phyloP scores from a whole-genome alignment of 2,329 filamentous ascomycete genomes.

The Aplosporella prunicola region DNA sequence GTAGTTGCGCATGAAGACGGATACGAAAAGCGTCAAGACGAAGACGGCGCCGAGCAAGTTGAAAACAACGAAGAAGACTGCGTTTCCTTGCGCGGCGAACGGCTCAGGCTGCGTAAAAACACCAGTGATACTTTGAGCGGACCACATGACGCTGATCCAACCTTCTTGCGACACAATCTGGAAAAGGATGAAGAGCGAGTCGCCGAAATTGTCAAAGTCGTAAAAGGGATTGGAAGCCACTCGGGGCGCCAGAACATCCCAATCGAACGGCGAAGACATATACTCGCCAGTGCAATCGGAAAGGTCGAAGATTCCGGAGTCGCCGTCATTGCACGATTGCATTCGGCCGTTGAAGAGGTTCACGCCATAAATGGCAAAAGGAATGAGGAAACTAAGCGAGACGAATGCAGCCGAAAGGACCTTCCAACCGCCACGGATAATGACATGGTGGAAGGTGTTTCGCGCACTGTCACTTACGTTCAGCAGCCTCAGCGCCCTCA shows the following conservation, averaged over 20 bases:
- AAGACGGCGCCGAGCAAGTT: slow-evolving; percentile 95
- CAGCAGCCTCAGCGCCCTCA: slow-evolving; percentile 79
- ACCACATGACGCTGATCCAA: slow-evolving; percentile 89
- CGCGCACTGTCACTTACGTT: slow-evolving; percentile 95
- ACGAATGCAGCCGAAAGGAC: slow-evolving; percentile 88
- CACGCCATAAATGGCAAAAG: slow-evolving; percentile 91
- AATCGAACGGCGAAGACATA: slow-evolving; percentile 65
- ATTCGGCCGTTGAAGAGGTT: slow-evolving; percentile 86
- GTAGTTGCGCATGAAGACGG: slow-evolving; percentile 99
- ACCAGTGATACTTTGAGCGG: slow-evolving; percentile 72
- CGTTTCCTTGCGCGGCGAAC: slow-evolving; percentile 69
- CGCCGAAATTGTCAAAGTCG: slow-evolving; percentile 91
- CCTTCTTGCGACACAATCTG: slow-evolving; percentile 98
- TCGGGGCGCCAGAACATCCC: slow-evolving; percentile 75
- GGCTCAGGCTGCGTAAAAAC: slow-evolving; percentile 61
- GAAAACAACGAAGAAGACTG: slow-evolving; percentile 90
- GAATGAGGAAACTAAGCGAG: slow-evolving; percentile 85
- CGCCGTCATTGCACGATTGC: slow-evolving; percentile 66
- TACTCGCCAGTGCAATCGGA: slow-evolving; percentile 79
- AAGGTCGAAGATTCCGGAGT: slow-evolving; percentile 48
- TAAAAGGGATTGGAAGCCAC: slow-evolving; percentile 74
- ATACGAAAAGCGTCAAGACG: slow-evolving; percentile 92
- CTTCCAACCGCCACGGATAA: slow-evolving; percentile 90
- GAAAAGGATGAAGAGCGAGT: slow-evolving; percentile 90
- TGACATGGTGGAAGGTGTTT: slow-evolving; percentile 93